Conservation (phyloP, 768 basidiomycete species). For the Leccinum imitatum region DNA sequence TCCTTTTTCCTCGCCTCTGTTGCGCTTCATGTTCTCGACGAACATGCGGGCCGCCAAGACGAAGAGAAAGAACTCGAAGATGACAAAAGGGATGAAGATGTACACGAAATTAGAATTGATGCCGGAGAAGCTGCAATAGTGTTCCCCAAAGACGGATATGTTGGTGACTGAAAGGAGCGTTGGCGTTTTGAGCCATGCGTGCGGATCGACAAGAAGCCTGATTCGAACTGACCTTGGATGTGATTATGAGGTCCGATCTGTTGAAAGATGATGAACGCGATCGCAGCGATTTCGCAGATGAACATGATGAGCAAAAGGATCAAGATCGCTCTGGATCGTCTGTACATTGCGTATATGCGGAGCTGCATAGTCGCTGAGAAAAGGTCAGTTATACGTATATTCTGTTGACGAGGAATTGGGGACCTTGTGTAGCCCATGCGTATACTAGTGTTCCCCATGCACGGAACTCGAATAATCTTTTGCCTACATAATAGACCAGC, state of each 20-base stretch:
- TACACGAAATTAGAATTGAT: conserved; percentile 23
- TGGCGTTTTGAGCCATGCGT: neutral
- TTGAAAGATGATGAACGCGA: conserved; percentile 27
- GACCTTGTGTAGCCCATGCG: conserved; percentile 34
- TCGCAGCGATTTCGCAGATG: conserved; percentile 23
- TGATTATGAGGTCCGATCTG: conserved; percentile 26
- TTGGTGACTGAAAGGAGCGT: conserved; percentile 4
- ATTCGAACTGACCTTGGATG: conserved; percentile 20
- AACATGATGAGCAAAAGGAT: conserved; percentile 20
- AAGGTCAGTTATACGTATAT: neutral
- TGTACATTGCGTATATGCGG: conserved; percentile 35
- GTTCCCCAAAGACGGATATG: conserved; percentile 1
- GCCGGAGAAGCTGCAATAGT: conserved; percentile 26
- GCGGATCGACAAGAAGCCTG: neutral
- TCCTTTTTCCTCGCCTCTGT: neutral
- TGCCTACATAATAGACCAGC: conserved; percentile 12
- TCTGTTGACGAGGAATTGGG: neutral
- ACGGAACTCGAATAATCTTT: conserved; percentile 30
- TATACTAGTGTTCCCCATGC: conserved; percentile 33
- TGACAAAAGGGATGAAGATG: conserved; percentile 32
- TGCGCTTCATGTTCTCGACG: conserved; percentile 9
- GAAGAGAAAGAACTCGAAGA: conserved; percentile 30
- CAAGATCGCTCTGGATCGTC: conserved; percentile 23
- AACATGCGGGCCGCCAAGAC: conserved; percentile 21
- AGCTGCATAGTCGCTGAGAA: conserved; percentile 32